These are phyloP conservation scores for Knufia fluminis DNA, from an alignment of 2,329 filamentous ascomycete species.

Conservation along the genomic window DNA sequence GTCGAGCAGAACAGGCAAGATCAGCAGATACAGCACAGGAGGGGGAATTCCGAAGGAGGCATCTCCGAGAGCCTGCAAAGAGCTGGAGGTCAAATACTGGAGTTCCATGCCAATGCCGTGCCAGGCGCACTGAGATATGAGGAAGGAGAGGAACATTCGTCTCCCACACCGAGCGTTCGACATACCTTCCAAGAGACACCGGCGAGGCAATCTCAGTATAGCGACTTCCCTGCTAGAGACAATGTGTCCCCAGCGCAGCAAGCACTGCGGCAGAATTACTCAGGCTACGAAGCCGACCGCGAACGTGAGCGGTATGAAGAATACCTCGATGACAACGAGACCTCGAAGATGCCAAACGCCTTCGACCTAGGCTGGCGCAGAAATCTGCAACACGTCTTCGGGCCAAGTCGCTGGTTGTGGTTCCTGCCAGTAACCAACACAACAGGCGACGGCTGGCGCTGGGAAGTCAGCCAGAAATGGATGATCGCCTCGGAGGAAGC, in stretches of 20 bases:
- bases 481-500: constrained; percentile 46
- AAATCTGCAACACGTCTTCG: constrained; percentile 77
- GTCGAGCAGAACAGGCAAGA: constrained; percentile 56
- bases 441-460: constrained; percentile 84
- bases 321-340: constrained; percentile 86
- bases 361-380: constrained; percentile 80
- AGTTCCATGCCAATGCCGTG: constrained; percentile 72
- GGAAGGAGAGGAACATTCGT: constrained; percentile 60
- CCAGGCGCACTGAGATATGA: constrained; percentile 72
- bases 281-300: constrained; percentile 49
- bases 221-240: constrained; percentile 4
- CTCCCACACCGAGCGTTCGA: constrained; percentile 22
- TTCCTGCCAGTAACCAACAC: constrained; percentile 72
- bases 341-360: constrained; percentile 77
- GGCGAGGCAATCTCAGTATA: constrained; percentile 11
- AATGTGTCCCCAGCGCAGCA: constrained; percentile 31
- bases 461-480: constrained; percentile 80
- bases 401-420: constrained; percentile 65
- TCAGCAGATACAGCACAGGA: constrained; percentile 39
- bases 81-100: constrained; percentile 64
- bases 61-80: constrained; percentile 41
- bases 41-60: constrained; percentile 28
- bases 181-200: neutral
- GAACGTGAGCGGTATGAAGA: constrained; percentile 61
- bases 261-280: constrained; percentile 36